These are phyloP conservation scores for Diplodia sapinea DNA, from an alignment of 2,329 filamentous ascomycete species.

Conservation along the genomic window DNA sequence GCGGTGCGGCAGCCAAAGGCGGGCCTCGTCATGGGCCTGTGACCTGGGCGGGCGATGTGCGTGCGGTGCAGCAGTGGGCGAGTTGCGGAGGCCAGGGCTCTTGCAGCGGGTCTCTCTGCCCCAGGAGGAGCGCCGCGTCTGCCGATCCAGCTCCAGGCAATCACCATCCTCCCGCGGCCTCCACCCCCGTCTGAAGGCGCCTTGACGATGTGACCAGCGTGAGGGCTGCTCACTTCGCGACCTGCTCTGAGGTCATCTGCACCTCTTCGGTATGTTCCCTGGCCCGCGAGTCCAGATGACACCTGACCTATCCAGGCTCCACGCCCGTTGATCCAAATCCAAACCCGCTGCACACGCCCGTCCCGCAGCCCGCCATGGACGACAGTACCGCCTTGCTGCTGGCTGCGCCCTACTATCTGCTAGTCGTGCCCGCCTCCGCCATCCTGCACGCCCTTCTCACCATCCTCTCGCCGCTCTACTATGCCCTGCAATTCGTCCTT, in stretches of 20 bases:
- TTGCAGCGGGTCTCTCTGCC: slow-evolving; percentile 4
- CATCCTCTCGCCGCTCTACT: slow-evolving; percentile 55
- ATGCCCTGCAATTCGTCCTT: slow-evolving; percentile 54
- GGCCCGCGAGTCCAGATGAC: slow-evolving; percentile 11
- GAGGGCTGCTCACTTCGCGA: slow-evolving; percentile 6
- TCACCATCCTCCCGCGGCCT: slow-evolving; percentile 23
- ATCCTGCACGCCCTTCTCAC: slow-evolving; percentile 48
- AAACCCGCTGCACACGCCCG: not conserved
- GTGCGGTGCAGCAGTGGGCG: slow-evolving; percentile 25
- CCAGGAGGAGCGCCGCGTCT: slow-evolving; percentile 16
- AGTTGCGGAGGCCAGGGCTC: slow-evolving; percentile 25
- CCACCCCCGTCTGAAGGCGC: slow-evolving; percentile 15
- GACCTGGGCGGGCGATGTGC: slow-evolving; percentile 15
- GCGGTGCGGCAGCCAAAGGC: slow-evolving; percentile 6
- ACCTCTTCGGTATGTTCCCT: slow-evolving; percentile 25
- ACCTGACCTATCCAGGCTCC: slow-evolving; percentile 24
- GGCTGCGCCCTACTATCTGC: slow-evolving; percentile 45
- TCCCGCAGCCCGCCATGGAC: slow-evolving; percentile 39
- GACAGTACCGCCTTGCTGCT: slow-evolving; percentile 40
- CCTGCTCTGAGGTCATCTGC: slow-evolving; percentile 27
- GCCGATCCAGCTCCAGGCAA: slow-evolving; percentile 27
- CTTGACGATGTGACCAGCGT: slow-evolving; percentile 24
- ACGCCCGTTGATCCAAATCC: slow-evolving; percentile 12
- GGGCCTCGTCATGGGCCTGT: slow-evolving; percentile 19
- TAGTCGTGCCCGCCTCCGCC: slow-evolving; percentile 49